Evolutionary conservation across 2,329 filamentous ascomycete genomes (phyloP), one percentile per base, ranked within the genome.

Genomic region (Escovopsis sp.): DNA sequence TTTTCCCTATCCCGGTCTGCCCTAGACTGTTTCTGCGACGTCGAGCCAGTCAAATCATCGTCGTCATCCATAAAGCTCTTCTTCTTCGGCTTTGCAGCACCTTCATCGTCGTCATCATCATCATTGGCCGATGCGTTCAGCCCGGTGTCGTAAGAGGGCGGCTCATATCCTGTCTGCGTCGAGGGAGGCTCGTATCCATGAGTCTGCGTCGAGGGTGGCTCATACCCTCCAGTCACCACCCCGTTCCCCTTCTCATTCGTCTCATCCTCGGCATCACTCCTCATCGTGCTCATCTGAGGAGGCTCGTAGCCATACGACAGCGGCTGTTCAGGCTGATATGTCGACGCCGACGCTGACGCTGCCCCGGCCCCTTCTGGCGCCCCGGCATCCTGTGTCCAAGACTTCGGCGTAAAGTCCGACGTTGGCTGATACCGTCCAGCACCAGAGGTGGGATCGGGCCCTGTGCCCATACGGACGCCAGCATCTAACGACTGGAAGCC

Each of bases 61-160:
- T 84, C 81, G 11, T 86, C 79, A 48, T 88, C 79, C 70, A 90
- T 82, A 47, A 85, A 76, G 16, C 72, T 75, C 53, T 81, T 86
- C 60, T 82, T 83, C 57, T 82, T 82, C 0, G 69, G 64, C 45
- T 72, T 78, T 6, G 69, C 62, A 9, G 63, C 61, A 17, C n/a
- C n/a, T n/a, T n/a, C n/a, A n/a, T 64, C 56, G 11, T 68, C 62
- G 2, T 61, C 61, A 5, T 57, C 55, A 3, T 61, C 61, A 5
- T 57, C 55, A 3, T 61, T 51, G 12, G 49, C 47, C 16, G 52
- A 55, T n/a, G 46, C 34, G 14, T 62, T 60, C 2, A 59, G 52
- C 5, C 65, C 62, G 3, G 72, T 65, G 17, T 76, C 65, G 32
- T 72, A 68, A 2, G 70, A 68, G 0, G 69, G 69, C 2, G 71